A percentile compares a stretch with the other conserved stretches of the same genome.
Conservation (phyloP, 2,329 filamentous ascomycete species). For the Aspergillus latus region DNA sequence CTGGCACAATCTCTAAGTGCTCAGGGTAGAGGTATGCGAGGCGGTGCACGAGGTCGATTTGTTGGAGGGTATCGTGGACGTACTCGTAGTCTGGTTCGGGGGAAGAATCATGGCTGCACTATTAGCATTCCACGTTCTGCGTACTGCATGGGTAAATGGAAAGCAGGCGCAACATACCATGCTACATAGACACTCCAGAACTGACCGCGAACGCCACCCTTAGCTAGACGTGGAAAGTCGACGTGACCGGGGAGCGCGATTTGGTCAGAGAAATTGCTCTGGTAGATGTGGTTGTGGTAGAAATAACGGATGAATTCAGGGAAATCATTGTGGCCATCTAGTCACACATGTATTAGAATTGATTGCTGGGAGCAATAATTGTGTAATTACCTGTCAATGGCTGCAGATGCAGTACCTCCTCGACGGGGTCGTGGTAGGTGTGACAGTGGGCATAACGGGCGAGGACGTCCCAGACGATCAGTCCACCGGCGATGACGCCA, state of each 20-base stretch:
- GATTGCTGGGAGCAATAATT: not conserved
- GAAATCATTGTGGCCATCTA: conserved; percentile 89
- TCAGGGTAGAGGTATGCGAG: conserved; percentile 18
- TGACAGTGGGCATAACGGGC: not conserved
- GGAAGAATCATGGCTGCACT: conserved; percentile 1
- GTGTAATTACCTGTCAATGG: conserved; percentile 10
- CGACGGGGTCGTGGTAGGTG: conserved; percentile 1
- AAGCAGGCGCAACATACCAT: not conserved
- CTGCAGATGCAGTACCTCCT: conserved; percentile 10
- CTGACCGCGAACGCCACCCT: conserved; percentile 70
- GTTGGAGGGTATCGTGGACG: conserved; percentile 31
- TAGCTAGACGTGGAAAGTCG: conserved; percentile 72
- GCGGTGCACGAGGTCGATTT: conserved; percentile 38
- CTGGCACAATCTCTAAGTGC: conserved; percentile 3
- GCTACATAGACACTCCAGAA: conserved; percentile 88
- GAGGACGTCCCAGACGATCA: conserved; percentile 4
- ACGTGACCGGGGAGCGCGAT: conserved; percentile 62
- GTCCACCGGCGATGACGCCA: not conserved
- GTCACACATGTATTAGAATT: not conserved
- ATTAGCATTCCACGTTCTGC: not conserved
- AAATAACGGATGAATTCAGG: conserved; percentile 66
- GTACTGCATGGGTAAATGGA: not conserved
- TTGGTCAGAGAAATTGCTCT: conserved; percentile 62
- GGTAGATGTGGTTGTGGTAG: conserved; percentile 77
- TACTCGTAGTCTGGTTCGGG: conserved; percentile 3